Percentiles rank a stretch among this genome's conserved stretches.
These are phyloP conservation scores for Gnomoniopsis sp. DNA, from an alignment of 2,329 filamentous ascomycete genomes.

Conservation along the genomic window DNA sequence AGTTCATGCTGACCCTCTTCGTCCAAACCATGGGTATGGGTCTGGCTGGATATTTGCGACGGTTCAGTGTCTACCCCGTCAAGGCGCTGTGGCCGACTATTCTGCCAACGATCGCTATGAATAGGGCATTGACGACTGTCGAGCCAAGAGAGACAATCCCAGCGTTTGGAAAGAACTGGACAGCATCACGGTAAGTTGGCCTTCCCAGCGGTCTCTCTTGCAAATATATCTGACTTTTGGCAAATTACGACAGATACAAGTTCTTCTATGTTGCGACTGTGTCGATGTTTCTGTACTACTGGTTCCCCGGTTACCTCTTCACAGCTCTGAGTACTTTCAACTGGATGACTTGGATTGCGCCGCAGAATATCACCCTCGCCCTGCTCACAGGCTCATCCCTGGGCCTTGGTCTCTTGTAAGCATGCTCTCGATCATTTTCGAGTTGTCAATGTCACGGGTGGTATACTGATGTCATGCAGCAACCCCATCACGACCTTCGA, in stretches of 20 bases:
- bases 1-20: conserved; percentile 37
- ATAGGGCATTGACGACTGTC: conserved; percentile 28
- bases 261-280: conserved; percentile 37
- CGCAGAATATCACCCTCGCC: conserved; percentile 39
- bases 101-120: conserved; percentile 35
- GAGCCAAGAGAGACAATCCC: conserved; percentile 35
- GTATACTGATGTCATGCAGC: background rate
- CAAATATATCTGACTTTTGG: background rate
- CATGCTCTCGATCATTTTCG: background rate
- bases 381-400: conserved; percentile 39
- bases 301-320: conserved; percentile 45
- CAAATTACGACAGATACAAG: conserved; percentile 27
- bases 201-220: background rate
- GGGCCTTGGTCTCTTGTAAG: conserved; percentile 36
- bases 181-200: conserved; percentile 31
- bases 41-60: conserved; percentile 35
- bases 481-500: conserved; percentile 50
- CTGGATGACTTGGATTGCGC: conserved; percentile 51
- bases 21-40: conserved; percentile 42
- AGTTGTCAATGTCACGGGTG: background rate
- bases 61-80: conserved; percentile 36
- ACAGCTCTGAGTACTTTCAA: conserved; percentile 40
- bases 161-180: conserved; percentile 33
- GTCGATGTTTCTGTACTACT: conserved; percentile 44
- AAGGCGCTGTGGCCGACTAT: conserved; percentile 40